A percentile compares a stretch with the other conserved stretches of the same genome.
phyloP scores from a whole-genome alignment of 306 rosid genomes.

The Trichosanthes cucumerina region DNA sequence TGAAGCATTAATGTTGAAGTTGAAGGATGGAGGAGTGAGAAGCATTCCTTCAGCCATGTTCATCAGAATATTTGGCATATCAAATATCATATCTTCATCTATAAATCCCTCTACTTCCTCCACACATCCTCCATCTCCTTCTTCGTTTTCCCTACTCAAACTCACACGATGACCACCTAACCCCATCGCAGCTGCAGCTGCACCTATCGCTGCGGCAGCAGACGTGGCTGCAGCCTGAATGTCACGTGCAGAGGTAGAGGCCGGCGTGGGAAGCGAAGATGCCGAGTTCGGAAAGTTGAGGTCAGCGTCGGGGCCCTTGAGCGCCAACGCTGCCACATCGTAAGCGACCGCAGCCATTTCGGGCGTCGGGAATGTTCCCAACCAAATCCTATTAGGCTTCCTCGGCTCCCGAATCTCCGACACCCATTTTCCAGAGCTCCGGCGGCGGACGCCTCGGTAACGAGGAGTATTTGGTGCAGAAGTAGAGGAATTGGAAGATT shows the following conservation, averaged over 20 bases:
- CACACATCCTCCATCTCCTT: background rate
- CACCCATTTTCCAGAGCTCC: constrained; percentile 51
- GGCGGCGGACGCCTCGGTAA: constrained; percentile 36
- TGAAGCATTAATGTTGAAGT: constrained; percentile 7
- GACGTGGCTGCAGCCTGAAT: constrained; percentile 72
- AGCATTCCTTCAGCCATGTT: constrained; percentile 96
- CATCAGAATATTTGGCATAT: constrained; percentile 66
- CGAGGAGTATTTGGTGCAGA: background rate
- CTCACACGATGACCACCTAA: constrained; percentile 12
- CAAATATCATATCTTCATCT: constrained; percentile 83
- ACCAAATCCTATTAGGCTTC: constrained; percentile 55
- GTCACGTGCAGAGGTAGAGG: constrained; percentile 51
- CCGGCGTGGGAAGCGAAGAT: constrained; percentile 62
- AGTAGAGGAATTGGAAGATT: background rate
- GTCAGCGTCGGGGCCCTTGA: constrained; percentile 58
- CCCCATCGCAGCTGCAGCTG: constrained; percentile 33
- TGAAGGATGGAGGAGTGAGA: constrained; percentile 75
- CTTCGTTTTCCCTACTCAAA: constrained; percentile 1
- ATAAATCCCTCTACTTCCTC: constrained; percentile 27
- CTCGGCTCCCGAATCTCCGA: constrained; percentile 45
- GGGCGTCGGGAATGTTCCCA: constrained; percentile 76
- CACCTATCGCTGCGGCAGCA: constrained; percentile 61
- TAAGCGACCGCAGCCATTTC: constrained; percentile 95
- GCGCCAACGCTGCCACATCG: constrained; percentile 86
- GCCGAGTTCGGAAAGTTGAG: constrained; percentile 84